Evolutionary conservation across 495 filamentous ascomycete genomes (phyloP).

Genomic region (Penicillium robsamsonii): DNA sequence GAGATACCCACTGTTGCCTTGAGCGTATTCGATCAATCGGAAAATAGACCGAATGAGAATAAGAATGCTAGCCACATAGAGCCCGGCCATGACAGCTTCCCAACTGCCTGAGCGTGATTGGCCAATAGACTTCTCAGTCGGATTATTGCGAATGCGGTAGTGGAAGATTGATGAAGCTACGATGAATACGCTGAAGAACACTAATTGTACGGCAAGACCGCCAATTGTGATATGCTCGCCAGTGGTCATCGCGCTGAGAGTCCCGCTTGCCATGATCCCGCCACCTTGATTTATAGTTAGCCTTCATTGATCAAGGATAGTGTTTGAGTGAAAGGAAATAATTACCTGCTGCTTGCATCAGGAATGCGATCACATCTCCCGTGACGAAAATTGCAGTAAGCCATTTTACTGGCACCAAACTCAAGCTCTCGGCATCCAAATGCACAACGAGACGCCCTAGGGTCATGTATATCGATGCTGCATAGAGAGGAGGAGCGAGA

Average conservation of each 20-base stretch:
- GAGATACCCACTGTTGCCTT: conserved; percentile 50
- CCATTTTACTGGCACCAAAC: conserved; percentile 16
- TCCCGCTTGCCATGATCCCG: conserved; percentile 15
- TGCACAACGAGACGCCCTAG: conserved; percentile 47
- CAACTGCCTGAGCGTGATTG: conserved; percentile 14
- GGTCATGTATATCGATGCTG: conserved; percentile 56
- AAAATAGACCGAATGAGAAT: conserved; percentile 63
- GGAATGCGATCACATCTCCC: conserved; percentile 31
- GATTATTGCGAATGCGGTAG: conserved; percentile 19
- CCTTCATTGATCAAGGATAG: neutral
- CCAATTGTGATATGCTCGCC: conserved; percentile 44
- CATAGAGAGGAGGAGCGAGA: conserved; percentile 47
- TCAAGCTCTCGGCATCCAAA: conserved; percentile 36
- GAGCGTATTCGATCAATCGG: conserved; percentile 58
- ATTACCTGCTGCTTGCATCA: conserved; percentile 27
- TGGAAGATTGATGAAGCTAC: conserved; percentile 35
- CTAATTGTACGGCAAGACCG: conserved; percentile 39
- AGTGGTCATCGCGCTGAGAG: conserved; percentile 3
- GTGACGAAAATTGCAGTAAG: conserved; percentile 31
- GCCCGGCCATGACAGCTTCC: conserved; percentile 37
- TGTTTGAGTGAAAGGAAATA: neutral
- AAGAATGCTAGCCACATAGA: conserved; percentile 51
- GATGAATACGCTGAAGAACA: conserved; percentile 41
- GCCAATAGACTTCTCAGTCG: conserved; percentile 15
- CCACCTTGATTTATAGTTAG: conserved; percentile 13